phyloP scores from a whole-genome alignment of 2,329 filamentous ascomycete genomes.

The Aspergillaceae sp. region DNA sequence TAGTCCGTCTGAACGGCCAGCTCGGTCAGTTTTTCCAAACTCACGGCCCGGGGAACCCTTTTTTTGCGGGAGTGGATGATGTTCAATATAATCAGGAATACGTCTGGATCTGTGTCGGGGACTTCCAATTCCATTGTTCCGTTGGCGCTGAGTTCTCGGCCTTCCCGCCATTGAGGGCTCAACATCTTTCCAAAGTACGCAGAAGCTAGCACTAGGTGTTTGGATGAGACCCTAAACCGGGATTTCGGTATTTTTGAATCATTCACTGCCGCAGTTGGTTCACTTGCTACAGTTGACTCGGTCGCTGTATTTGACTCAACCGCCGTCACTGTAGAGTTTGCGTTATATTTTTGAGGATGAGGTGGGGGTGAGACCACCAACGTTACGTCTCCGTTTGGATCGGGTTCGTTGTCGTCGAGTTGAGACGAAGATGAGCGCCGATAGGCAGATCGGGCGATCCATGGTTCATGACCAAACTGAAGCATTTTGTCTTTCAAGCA shows the following conservation, averaged over 20 bases:
- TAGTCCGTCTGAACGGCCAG: constrained; percentile 2
- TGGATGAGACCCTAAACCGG: constrained; percentile 3
- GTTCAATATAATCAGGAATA: constrained; percentile 1
- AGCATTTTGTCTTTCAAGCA: too few relatives aligned
- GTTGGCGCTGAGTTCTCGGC: background rate
- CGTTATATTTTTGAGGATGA: background rate
- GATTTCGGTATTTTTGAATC: background rate
- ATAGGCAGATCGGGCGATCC: background rate
- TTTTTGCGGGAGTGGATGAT: constrained; percentile 1
- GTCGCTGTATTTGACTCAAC: background rate
- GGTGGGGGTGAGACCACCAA: background rate
- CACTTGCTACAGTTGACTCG: background rate
- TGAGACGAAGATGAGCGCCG: background rate
- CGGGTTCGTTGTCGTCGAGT: background rate
- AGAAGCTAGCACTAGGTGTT: constrained; percentile 1
- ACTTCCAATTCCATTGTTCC: background rate
- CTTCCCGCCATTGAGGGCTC: background rate
- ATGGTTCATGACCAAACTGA: background rate
- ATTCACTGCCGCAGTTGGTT: background rate
- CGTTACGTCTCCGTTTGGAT: background rate
- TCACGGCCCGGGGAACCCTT: background rate
- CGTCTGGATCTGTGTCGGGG: background rate
- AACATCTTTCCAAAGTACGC: constrained; percentile 3
- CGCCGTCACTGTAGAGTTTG: background rate
- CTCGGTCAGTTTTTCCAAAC: background rate